Evolutionary conservation across 1,139 yeast genomes (phyloP), one percentile per base, ranked within the genome.

Genomic region (Entelexis sorbosivorans): DNA sequence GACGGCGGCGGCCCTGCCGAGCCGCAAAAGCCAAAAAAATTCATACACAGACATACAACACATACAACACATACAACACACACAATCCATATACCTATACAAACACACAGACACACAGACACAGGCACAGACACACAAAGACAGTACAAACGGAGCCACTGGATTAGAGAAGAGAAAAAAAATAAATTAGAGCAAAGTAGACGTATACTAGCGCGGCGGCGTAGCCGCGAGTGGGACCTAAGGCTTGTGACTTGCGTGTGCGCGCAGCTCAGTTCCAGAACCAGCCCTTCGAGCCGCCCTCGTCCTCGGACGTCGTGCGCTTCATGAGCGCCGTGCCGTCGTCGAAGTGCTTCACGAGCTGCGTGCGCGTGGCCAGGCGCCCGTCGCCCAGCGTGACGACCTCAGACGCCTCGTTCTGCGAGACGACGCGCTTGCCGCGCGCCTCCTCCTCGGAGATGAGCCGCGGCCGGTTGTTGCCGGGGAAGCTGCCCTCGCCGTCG

Each of bases 321-420:
- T 77, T 59, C 31, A 63, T 56, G 26, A 62, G 57, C 44, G 64
- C 75, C 5, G 83, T 74, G 8, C 95, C 95, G 63, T 87, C 94
- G 38, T 69, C 73, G 62, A 70, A 86, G 59, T 72, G 74, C 57
- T 81, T 78, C 57, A 73, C 73, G 24, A 68, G 66, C 56, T 78
- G 77, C 26, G 75, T 73, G 59, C 73, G 68, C 55, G 77, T 76
- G 50, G 81, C 77, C 47, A 73, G 69, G 22, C 77, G 75, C 17
- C 82, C 79, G 44, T 80, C 78, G 11, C 73, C 72, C 53, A 73
- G 66, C 10, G 65, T 57, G 35, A 59, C 54, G 58, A 73, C 73
- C 40, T 72, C 68, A 1, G 77, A 71, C 29, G 73, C 69, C 36
- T 73, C 67, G 16, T 78, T 70, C 14, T 76, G 72, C 1, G 87